phyloP scores from a whole-genome alignment of 805 yeast species.

The Lipomyces orientalis region DNA sequence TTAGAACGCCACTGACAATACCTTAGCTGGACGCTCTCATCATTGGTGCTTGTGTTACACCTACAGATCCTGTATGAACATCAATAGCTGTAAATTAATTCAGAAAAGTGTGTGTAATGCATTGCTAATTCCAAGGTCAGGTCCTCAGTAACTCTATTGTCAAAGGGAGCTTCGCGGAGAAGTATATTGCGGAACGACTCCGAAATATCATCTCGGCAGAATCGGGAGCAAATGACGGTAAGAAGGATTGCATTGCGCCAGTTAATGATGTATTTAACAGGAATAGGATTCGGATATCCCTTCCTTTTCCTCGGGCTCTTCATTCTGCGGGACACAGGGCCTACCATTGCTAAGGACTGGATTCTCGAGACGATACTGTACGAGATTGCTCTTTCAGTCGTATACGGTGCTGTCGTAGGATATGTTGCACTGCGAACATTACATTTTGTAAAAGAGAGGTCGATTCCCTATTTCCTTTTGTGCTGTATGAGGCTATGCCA shows the following conservation, averaged over 20 bases:
- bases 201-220: slow-evolving; percentile 69
- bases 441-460: slow-evolving; percentile 56
- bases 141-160: slow-evolving; percentile 70
- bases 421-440: slow-evolving; percentile 56
- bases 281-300: slow-evolving; percentile 58
- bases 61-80: slow-evolving; percentile 70
- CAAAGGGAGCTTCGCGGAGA: slow-evolving; percentile 70
- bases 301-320: slow-evolving; percentile 66
- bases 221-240: slow-evolving; percentile 69
- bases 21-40: slow-evolving; percentile 54
- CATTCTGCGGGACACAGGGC: slow-evolving; percentile 57
- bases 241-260: not conserved
- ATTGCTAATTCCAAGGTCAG: not conserved
- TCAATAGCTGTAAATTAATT: not conserved
- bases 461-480: slow-evolving; percentile 3
- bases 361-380: slow-evolving; percentile 63
- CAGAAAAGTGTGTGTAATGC: not conserved
- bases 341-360: slow-evolving; percentile 67
- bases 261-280: not conserved
- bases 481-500: not conserved
- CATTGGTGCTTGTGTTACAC: slow-evolving; percentile 73
- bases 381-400: slow-evolving; percentile 62
- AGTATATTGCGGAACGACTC: slow-evolving; percentile 64
- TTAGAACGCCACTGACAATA: slow-evolving; percentile 43
- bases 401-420: slow-evolving; percentile 60